These are phyloP conservation scores for Daedaleopsis sinensis DNA, from an alignment of 768 basidiomycete genomes.

Conservation along the genomic window DNA sequence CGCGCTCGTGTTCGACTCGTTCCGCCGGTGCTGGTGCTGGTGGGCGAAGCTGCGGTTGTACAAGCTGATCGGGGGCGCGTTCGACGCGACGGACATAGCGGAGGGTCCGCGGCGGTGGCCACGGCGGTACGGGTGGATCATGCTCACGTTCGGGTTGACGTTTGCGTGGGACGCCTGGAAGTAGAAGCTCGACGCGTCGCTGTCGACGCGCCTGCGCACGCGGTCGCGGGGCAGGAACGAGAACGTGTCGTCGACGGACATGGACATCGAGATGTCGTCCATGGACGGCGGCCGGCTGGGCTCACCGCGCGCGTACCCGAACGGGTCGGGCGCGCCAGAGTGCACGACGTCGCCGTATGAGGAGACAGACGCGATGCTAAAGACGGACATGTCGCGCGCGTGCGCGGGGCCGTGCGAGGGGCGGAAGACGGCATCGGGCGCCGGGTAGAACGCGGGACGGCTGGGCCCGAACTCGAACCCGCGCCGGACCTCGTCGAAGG, in stretches of 20 bases:
- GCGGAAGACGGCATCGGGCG: constrained; percentile 36
- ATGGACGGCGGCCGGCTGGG: constrained; percentile 62
- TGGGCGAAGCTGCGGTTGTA: constrained; percentile 68
- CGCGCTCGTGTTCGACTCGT: constrained; percentile 60
- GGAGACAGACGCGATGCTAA: constrained; percentile 80
- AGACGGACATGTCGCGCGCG: constrained; percentile 56
- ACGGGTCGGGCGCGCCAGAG: constrained; percentile 67
- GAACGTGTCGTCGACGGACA: constrained; percentile 72
- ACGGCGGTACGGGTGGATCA: constrained; percentile 40
- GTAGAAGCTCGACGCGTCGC: constrained; percentile 79
- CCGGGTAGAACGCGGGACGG: constrained; percentile 69
- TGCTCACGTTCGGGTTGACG: not conserved
- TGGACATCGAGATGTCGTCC: constrained; percentile 45
- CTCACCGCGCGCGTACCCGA: constrained; percentile 57
- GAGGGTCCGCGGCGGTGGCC: constrained; percentile 66
- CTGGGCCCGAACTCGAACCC: constrained; percentile 73
- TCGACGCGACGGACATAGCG: constrained; percentile 50
- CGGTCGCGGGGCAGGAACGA: constrained; percentile 51
- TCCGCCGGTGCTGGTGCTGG: constrained; percentile 40
- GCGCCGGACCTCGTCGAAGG: constrained; percentile 77
- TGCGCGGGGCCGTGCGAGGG: constrained; percentile 43
- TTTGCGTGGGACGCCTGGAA: constrained; percentile 46
- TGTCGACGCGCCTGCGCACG: constrained; percentile 62
- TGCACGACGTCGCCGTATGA: constrained; percentile 74
- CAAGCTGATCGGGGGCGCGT: constrained; percentile 69